A percentile compares a stretch with the other conserved stretches of the same genome.
Conservation (phyloP, 495 filamentous ascomycete species). For the Talaromyces nanjingensis region DNA sequence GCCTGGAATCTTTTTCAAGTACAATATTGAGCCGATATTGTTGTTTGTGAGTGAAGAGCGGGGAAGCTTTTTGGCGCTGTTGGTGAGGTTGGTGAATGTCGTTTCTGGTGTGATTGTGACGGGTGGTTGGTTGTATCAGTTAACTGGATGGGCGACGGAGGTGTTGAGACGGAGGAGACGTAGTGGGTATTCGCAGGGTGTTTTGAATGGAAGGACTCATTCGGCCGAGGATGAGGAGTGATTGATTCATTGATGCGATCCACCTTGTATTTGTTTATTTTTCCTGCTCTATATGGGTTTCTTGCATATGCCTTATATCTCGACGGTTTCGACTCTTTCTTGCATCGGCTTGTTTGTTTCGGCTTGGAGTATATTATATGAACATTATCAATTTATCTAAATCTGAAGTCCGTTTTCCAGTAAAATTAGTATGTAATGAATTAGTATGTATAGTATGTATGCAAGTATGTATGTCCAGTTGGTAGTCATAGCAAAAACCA, state of each 20-base stretch:
- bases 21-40: constrained; percentile 94
- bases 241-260: not conserved
- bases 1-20: constrained; percentile 97
- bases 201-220: constrained; percentile 49
- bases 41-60: constrained; percentile 79
- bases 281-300: not conserved
- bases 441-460: constrained; percentile 1
- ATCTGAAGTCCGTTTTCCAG: not conserved
- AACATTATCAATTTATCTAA: not conserved
- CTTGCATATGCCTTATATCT: not conserved
- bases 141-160: constrained; percentile 47
- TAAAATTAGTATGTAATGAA: not conserved
- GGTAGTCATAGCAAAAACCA: not conserved
- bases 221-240: constrained; percentile 22
- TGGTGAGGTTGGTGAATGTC: constrained; percentile 69
- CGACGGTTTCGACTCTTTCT: not conserved
- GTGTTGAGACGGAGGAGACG: constrained; percentile 28
- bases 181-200: constrained; percentile 44
- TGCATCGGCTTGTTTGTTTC: not conserved
- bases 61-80: constrained; percentile 61
- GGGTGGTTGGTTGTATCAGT: constrained; percentile 57
- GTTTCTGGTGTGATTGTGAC: constrained; percentile 56
- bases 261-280: not conserved
- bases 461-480: not conserved
- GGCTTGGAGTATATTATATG: not conserved